Percentiles rank a stretch among this genome's conserved stretches.
Evolutionary conservation across 2,329 filamentous ascomycete genomes (phyloP).

Genomic region (Juglanconis juglandina): DNA sequence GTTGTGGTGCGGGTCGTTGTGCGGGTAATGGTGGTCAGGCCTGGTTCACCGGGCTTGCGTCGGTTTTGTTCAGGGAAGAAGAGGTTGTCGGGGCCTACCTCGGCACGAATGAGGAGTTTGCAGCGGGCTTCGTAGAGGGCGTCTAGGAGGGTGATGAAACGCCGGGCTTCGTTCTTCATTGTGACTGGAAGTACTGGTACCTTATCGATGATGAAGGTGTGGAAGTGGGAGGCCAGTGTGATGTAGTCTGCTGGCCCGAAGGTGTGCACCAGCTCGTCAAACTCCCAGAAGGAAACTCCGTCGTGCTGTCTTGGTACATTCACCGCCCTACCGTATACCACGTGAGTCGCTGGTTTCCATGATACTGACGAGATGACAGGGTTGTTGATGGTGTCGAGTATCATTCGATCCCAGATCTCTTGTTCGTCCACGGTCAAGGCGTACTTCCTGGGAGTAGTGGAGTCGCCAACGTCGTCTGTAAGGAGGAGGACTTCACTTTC

Average conservation of each 20-base stretch:
- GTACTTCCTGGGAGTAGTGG: constrained; percentile 27
- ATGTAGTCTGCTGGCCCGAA: constrained; percentile 82
- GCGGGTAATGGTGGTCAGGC: constrained; percentile 1
- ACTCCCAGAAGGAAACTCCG: constrained; percentile 63
- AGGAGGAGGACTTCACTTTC: background rate
- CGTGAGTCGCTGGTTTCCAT: constrained; percentile 42
- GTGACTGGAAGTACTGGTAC: constrained; percentile 64
- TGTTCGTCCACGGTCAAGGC: constrained; percentile 23
- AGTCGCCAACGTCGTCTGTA: constrained; percentile 9
- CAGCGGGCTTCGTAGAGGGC: constrained; percentile 79
- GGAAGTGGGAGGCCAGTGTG: constrained; percentile 73
- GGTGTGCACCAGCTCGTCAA: constrained; percentile 62
- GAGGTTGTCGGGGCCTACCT: constrained; percentile 65
- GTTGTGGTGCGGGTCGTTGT: constrained; percentile 40
- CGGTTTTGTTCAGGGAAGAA: constrained; percentile 65
- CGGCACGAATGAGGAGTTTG: constrained; percentile 67
- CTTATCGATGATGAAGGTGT: constrained; percentile 71
- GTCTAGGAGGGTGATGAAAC: constrained; percentile 77
- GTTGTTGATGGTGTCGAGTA: constrained; percentile 13
- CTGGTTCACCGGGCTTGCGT: constrained; percentile 19
- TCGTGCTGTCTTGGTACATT: constrained; percentile 54
- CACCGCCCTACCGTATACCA: constrained; percentile 63
- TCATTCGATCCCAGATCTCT: constrained; percentile 25
- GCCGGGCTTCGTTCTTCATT: constrained; percentile 76
- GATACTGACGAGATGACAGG: constrained; percentile 19